These are phyloP conservation scores for Lepidium aucheri DNA, from an alignment of 345 rosid genomes.

Conservation along the genomic window DNA sequence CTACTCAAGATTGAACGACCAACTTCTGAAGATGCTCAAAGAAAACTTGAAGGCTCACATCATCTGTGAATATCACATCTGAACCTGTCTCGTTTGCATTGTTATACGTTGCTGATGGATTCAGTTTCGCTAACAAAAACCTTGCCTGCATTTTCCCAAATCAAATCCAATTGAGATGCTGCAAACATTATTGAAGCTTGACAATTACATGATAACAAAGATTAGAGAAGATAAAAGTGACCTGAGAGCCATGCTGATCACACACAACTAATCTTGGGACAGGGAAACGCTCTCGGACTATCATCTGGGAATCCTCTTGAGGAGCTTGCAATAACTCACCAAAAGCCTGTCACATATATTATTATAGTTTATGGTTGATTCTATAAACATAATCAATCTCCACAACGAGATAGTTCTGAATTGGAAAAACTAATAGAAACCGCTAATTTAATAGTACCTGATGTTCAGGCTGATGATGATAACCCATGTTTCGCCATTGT, in stretches of 20 bases:
- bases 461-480: constrained; percentile 89
- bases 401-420: not conserved
- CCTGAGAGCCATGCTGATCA: constrained; percentile 99
- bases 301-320: constrained; percentile 57
- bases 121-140: constrained; percentile 86
- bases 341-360: constrained; percentile 49
- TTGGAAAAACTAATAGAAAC: not conserved
- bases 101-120: constrained; percentile 90
- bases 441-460: constrained; percentile 35
- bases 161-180: not conserved
- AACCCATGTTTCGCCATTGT: constrained; percentile 95
- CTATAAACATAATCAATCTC: not conserved
- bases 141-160: constrained; percentile 51
- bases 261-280: constrained; percentile 93
- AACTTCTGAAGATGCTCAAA: constrained; percentile 92
- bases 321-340: constrained; percentile 82
- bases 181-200: not conserved
- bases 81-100: constrained; percentile 70
- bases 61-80: constrained; percentile 86
- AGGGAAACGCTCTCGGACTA: constrained; percentile 84
- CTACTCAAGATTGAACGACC: constrained; percentile 76
- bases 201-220: not conserved
- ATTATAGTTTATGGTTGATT: not conserved
- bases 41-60: constrained; percentile 91
- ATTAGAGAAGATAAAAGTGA: not conserved